These are phyloP conservation scores for Candida sakaeoensis DNA, from an alignment of 805 yeast species.

Conservation along the genomic window DNA sequence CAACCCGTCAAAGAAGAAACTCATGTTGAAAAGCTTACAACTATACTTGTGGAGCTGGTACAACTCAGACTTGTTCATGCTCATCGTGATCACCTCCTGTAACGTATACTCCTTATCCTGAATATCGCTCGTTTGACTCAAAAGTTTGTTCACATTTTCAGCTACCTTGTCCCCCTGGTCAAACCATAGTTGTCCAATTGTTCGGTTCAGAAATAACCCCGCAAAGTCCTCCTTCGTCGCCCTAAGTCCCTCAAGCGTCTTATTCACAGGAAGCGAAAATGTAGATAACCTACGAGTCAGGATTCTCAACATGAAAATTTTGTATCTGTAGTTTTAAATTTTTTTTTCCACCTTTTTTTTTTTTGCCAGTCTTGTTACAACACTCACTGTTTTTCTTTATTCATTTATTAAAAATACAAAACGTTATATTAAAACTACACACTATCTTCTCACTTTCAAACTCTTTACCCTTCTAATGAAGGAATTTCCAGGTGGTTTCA, in stretches of 20 bases:
- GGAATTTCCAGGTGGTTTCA: slow-evolving; percentile 41
- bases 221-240: slow-evolving; percentile 24
- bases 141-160: slow-evolving; percentile 29
- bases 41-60: slow-evolving; percentile 43
- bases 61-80: slow-evolving; percentile 45
- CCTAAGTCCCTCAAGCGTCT: slow-evolving; percentile 27
- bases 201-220: slow-evolving; percentile 31
- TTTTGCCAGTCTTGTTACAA: background rate
- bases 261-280: slow-evolving; percentile 31
- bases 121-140: slow-evolving; percentile 24
- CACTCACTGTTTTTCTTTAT: background rate
- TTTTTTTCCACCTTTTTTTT: slow-evolving; percentile 3
- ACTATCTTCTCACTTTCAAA: slow-evolving; percentile 60
- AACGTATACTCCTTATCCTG: slow-evolving; percentile 17
- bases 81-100: slow-evolving; percentile 33
- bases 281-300: slow-evolving; percentile 13
- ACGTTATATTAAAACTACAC: background rate
- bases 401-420: background rate
- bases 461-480: slow-evolving; percentile 84
- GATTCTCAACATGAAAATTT: slow-evolving; percentile 1
- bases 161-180: slow-evolving; percentile 33
- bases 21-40: slow-evolving; percentile 45
- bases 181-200: slow-evolving; percentile 37
- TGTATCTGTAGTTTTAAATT: background rate
- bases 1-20: slow-evolving; percentile 46